Evolutionary conservation across 108 stramenopile genomes (phyloP), one percentile per base, ranked within the genome.

Genomic region (Fistulifera pelliculosa): DNA sequence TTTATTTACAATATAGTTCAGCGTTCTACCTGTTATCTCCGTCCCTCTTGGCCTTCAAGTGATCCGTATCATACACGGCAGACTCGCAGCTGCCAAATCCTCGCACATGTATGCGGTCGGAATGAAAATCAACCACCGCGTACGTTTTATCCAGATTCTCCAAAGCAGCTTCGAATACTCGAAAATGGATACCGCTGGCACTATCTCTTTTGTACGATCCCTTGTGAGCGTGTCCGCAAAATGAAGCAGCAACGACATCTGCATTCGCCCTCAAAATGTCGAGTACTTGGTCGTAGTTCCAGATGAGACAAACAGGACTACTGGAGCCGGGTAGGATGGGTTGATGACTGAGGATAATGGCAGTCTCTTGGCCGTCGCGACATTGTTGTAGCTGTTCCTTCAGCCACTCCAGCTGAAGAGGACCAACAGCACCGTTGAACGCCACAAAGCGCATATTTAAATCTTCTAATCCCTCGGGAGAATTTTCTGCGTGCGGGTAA

Each of bases 151-250:
- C 56, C 18, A 75, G 63, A 70, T 60, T 79, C 54, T 92, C 90
- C 51, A 92, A 47, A n/a, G 69, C 80, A 0, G 90, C 90, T 54
- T 82, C 79, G 40, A 87, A 38, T 3, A 87, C 80, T 23, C 85
- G 74, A 71, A 85, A 87, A 60, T 92, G 90, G 44, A 92, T 87
- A 10, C 86, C 86, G 58, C 75, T 80, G 7, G 58, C 50, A 13
- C 72, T 70, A 65, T 84, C 82, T 38, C 77, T 75, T 0, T 66
- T 47, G 56, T 92, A 92, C 14, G 85, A 85, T n/a, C 83, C 81
- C 55, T 73, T 79, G 68, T 92, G 90, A 0, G 86, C 85, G 60
- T 92, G 90, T 35, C 85, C 90, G 0, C 80, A 62, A 47, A 87
- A 81, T 8, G 72, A 74, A n/a, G 78, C 77, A 23, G 80, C 60